Evolutionary conservation across 257 asterid genomes (phyloP).

Genomic region (Solanum virginianum): DNA sequence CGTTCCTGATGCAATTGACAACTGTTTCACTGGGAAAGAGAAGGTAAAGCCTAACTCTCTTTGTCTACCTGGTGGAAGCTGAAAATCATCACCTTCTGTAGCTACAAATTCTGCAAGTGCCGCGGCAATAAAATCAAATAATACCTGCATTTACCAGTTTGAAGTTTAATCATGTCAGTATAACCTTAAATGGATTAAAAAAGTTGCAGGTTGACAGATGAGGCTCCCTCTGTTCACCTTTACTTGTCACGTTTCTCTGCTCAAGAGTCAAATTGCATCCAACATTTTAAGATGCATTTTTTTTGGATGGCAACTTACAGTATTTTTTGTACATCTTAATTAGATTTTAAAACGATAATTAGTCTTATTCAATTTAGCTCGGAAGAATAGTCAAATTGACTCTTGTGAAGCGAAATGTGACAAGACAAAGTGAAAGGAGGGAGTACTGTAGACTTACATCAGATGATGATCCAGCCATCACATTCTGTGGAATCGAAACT

Average conservation of each 20-base stretch:
- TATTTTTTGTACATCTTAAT: too few relatives aligned
- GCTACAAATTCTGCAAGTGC: constrained; percentile 68
- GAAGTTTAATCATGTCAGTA: background rate
- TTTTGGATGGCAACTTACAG: too few relatives aligned
- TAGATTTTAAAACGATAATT: too few relatives aligned
- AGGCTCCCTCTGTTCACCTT: background rate
- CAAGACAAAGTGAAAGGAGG: too few relatives aligned
- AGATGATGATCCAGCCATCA: constrained; percentile 75
- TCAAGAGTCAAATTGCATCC: too few relatives aligned
- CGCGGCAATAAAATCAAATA: constrained; percentile 71
- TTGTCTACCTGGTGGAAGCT: constrained; percentile 49
- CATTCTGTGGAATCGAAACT: constrained; percentile 76
- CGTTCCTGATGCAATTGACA: constrained; percentile 72
- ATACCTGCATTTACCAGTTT: constrained; percentile 21
- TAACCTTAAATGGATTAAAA: background rate
- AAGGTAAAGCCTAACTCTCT: constrained; percentile 97
- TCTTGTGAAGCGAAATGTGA: too few relatives aligned
- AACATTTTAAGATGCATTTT: too few relatives aligned
- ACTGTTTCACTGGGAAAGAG: constrained; percentile 82
- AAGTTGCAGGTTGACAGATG: background rate
- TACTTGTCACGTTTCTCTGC: too few relatives aligned
- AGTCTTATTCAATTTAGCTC: too few relatives aligned
- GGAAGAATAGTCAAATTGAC: too few relatives aligned
- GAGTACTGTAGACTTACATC: constrained; percentile 36
- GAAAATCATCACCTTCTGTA: constrained; percentile 54